A percentile compares a stretch with the other conserved stretches of the same genome.
phyloP scores from a whole-genome alignment of 2,329 filamentous ascomycete genomes.

The Fusarium neocosmosporiellum region DNA sequence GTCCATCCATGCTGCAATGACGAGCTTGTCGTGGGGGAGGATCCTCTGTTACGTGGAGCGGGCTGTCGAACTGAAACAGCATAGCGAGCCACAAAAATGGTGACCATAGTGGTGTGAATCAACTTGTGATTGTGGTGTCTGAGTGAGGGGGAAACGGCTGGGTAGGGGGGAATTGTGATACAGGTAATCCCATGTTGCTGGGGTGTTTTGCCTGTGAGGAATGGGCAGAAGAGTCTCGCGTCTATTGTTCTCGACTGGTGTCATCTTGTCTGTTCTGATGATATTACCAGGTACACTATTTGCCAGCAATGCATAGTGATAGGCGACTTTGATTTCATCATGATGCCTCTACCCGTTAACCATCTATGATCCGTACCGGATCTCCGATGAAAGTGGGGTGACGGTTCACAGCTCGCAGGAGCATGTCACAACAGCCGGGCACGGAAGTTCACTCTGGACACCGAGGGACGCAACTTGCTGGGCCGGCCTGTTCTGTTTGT shows the following conservation, averaged over 20 bases:
- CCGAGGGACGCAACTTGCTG: neutral
- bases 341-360: constrained; percentile 11
- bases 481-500: neutral
- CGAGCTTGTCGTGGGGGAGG: neutral
- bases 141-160: constrained; percentile 2
- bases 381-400: constrained; percentile 39
- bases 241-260: neutral
- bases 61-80: constrained; percentile 11
- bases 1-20: neutral
- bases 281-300: neutral
- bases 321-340: neutral
- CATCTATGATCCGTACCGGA: constrained; percentile 24
- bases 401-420: constrained; percentile 16
- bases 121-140: constrained; percentile 30
- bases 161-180: constrained; percentile 12
- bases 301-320: neutral
- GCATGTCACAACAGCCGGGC: constrained; percentile 8
- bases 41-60: constrained; percentile 22
- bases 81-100: neutral
- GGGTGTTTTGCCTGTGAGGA: neutral
- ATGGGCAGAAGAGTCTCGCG: neutral
- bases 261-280: neutral
- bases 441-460: neutral
- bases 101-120: constrained; percentile 28
- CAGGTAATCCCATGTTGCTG: neutral